Conservation (phyloP, 768 basidiomycete genomes). For the Crassisporium funariophilum region DNA sequence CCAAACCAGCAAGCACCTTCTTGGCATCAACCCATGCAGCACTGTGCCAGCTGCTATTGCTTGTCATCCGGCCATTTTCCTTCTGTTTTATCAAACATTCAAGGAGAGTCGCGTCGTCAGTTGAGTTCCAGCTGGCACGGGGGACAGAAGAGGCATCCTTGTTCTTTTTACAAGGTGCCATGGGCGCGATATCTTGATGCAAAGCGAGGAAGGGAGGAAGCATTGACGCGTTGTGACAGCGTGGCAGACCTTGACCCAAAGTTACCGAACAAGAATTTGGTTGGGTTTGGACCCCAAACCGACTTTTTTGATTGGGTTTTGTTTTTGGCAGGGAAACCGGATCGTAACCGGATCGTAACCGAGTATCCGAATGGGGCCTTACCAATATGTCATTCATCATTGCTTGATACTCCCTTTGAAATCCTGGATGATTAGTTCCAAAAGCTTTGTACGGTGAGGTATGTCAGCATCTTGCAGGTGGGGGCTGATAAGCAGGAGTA, state of each 20-base stretch:
- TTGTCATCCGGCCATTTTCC: not conserved
- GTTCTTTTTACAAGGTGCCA: not conserved
- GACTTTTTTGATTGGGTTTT: not conserved
- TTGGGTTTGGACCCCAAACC: not conserved
- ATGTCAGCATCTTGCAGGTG: too few species aligned
- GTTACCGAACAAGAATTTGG: not conserved
- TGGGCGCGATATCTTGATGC: not conserved
- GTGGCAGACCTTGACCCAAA: not conserved
- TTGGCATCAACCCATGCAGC: not conserved
- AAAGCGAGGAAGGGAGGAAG: not conserved
- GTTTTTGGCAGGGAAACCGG: conserved; percentile 2
- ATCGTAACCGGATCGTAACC: conserved; percentile 1
- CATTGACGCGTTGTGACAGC: not conserved
- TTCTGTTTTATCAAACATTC: not conserved
- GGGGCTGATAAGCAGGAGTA: too few species aligned
- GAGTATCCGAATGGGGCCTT: conserved; percentile 1
- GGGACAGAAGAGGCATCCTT: not conserved
- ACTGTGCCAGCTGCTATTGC: not conserved
- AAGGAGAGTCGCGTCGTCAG: not conserved
- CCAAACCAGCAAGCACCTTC: not conserved
- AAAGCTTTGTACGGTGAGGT: too few species aligned
- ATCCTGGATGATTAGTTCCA: too few species aligned
- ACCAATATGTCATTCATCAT: too few species aligned
- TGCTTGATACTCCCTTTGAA: too few species aligned
- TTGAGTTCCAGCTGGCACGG: not conserved